Evolutionary conservation across 805 yeast species (phyloP).

Genomic region (Blastobotrys terrestris): DNA sequence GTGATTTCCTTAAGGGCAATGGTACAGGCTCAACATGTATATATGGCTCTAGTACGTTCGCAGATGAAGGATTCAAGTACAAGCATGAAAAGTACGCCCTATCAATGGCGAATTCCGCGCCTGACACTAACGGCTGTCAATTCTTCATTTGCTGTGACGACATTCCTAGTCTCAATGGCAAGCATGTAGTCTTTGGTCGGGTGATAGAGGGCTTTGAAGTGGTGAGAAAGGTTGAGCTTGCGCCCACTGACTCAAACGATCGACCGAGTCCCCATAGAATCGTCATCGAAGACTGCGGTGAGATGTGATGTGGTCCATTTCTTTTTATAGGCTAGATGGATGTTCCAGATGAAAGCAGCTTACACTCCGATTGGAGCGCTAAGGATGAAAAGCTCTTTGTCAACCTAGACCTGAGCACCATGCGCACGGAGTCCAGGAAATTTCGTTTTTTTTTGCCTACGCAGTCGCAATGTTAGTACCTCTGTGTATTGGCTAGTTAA

Average conservation of each 20-base stretch:
- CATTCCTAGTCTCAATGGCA: slow-evolving; percentile 38
- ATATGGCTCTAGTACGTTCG: slow-evolving; percentile 37
- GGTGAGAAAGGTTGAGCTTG: slow-evolving; percentile 25
- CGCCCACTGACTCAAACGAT: slow-evolving; percentile 28
- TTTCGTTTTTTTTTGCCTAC: no score
- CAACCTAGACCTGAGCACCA: no score
- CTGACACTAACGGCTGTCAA: slow-evolving; percentile 56
- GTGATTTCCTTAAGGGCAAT: slow-evolving; percentile 41
- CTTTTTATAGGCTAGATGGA: no score
- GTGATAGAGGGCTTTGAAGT: slow-evolving; percentile 39
- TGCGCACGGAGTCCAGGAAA: no score
- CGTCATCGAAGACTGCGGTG: slow-evolving; percentile 33
- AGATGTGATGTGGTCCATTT: slow-evolving; percentile 31
- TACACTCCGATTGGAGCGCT: no score
- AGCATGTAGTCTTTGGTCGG: slow-evolving; percentile 45
- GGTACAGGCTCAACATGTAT: slow-evolving; percentile 42
- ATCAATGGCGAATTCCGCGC: slow-evolving; percentile 58
- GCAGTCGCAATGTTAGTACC: no score
- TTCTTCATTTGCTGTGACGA: slow-evolving; percentile 41
- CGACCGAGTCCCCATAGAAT: slow-evolving; percentile 29
- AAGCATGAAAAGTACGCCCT: slow-evolving; percentile 30
- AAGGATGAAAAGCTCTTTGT: no score
- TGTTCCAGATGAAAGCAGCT: no score
- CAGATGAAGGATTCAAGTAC: slow-evolving; percentile 39
- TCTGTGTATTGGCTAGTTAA: no score